Conservation (phyloP, 345 rosid species). For the Salix viminalis region DNA sequence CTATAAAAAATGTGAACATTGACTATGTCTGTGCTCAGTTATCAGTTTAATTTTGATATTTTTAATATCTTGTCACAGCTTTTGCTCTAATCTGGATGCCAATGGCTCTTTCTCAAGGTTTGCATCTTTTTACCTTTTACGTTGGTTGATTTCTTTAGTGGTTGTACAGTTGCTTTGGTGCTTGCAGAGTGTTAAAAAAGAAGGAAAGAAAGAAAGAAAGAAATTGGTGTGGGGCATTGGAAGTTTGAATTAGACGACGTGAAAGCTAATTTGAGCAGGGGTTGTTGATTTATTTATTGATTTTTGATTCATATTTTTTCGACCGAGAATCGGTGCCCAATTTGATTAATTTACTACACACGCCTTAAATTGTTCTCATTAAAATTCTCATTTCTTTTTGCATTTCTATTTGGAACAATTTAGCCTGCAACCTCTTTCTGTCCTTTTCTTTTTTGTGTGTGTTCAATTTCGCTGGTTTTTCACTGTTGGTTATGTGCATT, state of each 20-base stretch:
- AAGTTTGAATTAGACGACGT: no score
- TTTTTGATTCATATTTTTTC: neutral
- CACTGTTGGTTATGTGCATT: slow-evolving; percentile 3
- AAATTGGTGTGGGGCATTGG: no score
- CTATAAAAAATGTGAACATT: no score
- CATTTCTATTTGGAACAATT: slow-evolving; percentile 2
- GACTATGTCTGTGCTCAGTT: neutral
- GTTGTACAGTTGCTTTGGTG: neutral
- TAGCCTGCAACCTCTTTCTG: neutral
- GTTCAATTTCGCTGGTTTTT: slow-evolving; percentile 7
- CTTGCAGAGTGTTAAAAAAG: no score
- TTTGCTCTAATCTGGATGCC: slow-evolving; percentile 31
- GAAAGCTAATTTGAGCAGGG: no score
- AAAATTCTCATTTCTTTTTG: neutral
- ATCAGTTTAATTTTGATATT: neutral
- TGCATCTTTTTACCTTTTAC: slow-evolving; percentile 7
- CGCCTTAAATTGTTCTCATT: neutral
- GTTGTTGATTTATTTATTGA: neutral
- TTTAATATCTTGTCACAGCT: slow-evolving; percentile 40
- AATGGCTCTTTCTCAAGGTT: slow-evolving; percentile 47
- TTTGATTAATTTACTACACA: neutral
- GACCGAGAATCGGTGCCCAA: neutral
- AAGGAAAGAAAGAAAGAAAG: no score
- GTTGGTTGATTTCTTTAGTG: neutral
- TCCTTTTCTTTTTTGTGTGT: neutral